Base-by-base conservation (phyloP, 345 rosid species). In the Reutealis trisperma region DNA sequence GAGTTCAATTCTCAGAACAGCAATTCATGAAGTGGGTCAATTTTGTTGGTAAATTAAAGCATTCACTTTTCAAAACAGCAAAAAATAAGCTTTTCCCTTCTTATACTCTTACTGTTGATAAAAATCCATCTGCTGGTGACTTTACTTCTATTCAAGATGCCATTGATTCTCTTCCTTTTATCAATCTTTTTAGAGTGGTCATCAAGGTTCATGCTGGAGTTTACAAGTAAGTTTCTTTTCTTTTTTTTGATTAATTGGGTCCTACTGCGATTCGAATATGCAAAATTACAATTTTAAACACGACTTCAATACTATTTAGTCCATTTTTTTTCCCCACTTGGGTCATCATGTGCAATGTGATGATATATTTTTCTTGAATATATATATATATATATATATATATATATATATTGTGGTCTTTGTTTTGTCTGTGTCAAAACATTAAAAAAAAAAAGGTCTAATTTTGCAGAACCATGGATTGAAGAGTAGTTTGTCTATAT, bases 11-110 rank as follows among this genome's bases (percentile, higher is more conserved):
- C 80, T 89, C 99, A 22, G 96, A 92, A 75, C 90, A 86, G 59
- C 94, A 91, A 52, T 96, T 96, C 89, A 80, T 96, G 94, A 91
- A 85, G 83, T 96, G 99, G 99, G 97, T 96, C 62, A 85, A 86
- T 34, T 93, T 88, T 60, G 98, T 96, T 34, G 99, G 97, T 30
- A 84, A 88, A 18, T 89, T 93, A 24, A 96, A 82, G 63, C 99
- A 96, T 80, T 87, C 99, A 0, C 77, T 90, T 30, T 93, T 93
- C 84, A 91, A 71, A 71, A 7, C 94, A 42, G 97, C 97, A 2
- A 93, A 92, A 86, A 96, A 96, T 83, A 92, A 90, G 88, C 88
- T 93, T 77, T 91, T 87, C 86, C 94, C 99, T 69, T 90, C 99
- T 2, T 85, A 75, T 49, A 89, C 92, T 42, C 80, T 96, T 52